Conservation (phyloP, 805 yeast species). For the Lipomyces oligophaga region DNA sequence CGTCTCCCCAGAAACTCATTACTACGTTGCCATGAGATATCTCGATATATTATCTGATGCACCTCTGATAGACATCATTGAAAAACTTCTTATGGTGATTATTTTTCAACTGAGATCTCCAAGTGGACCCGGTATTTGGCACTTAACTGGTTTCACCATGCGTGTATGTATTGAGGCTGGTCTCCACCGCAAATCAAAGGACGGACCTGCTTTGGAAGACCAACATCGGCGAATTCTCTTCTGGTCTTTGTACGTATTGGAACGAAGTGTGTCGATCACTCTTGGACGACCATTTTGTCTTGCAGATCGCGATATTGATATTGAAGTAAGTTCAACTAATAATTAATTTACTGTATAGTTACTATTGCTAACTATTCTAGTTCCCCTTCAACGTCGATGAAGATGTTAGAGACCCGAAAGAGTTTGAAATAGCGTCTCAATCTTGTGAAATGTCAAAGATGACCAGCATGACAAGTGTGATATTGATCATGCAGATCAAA, state of each 20-base stretch:
- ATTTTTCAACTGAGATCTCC: slow-evolving; percentile 27
- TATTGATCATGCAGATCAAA: slow-evolving; percentile 23
- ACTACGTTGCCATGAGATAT: slow-evolving; percentile 19
- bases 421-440: slow-evolving; percentile 17
- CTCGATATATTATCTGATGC: slow-evolving; percentile 22
- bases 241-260: slow-evolving; percentile 25
- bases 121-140: slow-evolving; percentile 28
- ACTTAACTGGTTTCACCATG: slow-evolving; percentile 24
- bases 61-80: slow-evolving; percentile 22
- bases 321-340: slow-evolving; percentile 12
- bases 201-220: slow-evolving; percentile 20
- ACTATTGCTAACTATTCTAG: not conserved
- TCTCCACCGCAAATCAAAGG: slow-evolving; percentile 17
- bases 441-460: slow-evolving; percentile 2
- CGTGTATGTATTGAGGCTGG: slow-evolving; percentile 27
- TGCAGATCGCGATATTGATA: slow-evolving; percentile 27
- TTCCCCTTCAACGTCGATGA: slow-evolving; percentile 28
- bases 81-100: slow-evolving; percentile 19
- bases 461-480: slow-evolving; percentile 23
- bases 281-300: slow-evolving; percentile 27
- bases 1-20: slow-evolving; percentile 24
- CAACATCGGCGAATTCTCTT: slow-evolving; percentile 19
- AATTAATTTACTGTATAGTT: not conserved
- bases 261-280: slow-evolving; percentile 23
- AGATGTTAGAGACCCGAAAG: slow-evolving; percentile 18